Evolutionary conservation across 805 yeast genomes (phyloP).

Genomic region (Candida michaelii): DNA sequence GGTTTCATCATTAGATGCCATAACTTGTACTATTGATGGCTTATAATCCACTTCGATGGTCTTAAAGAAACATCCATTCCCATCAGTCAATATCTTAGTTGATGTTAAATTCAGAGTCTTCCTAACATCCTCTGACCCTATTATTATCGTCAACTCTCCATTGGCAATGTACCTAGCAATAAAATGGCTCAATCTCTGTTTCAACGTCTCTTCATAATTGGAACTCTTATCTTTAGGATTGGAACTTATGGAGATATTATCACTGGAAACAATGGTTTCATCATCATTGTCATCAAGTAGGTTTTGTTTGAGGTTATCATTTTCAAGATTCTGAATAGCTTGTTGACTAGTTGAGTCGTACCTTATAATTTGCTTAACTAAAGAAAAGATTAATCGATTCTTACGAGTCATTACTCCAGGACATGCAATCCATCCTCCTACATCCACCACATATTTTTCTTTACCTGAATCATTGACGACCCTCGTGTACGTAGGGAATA

Average conservation of each 20-base stretch:
- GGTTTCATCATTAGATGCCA: constrained; percentile 47
- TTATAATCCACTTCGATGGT: constrained; percentile 54
- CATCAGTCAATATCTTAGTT: constrained; percentile 51
- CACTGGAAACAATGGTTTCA: constrained; percentile 20
- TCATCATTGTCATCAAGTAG: constrained; percentile 20
- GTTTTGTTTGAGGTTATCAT: constrained; percentile 28
- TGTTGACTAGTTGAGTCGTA: constrained; percentile 19
- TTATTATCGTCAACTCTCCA: constrained; percentile 51
- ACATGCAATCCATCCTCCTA: constrained; percentile 71
- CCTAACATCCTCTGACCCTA: constrained; percentile 49
- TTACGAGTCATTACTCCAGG: constrained; percentile 73
- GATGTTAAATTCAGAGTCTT: constrained; percentile 25
- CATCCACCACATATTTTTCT: constrained; percentile 44
- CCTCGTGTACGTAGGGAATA: constrained; percentile 43
- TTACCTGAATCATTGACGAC: constrained; percentile 14
- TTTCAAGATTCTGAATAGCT: constrained; percentile 26
- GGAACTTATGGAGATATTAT: constrained; percentile 10
- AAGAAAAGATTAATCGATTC: constrained; percentile 63
- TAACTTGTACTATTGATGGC: constrained; percentile 60
- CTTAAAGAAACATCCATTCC: constrained; percentile 62
- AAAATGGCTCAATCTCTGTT: constrained; percentile 67
- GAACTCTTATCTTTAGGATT: background rate
- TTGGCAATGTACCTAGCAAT: constrained; percentile 65
- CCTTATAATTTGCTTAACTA: constrained; percentile 67
- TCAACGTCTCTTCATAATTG: constrained; percentile 49